Evolutionary conservation across 495 filamentous ascomycete genomes (phyloP).

Genomic region (Penicillium chermesinum): DNA sequence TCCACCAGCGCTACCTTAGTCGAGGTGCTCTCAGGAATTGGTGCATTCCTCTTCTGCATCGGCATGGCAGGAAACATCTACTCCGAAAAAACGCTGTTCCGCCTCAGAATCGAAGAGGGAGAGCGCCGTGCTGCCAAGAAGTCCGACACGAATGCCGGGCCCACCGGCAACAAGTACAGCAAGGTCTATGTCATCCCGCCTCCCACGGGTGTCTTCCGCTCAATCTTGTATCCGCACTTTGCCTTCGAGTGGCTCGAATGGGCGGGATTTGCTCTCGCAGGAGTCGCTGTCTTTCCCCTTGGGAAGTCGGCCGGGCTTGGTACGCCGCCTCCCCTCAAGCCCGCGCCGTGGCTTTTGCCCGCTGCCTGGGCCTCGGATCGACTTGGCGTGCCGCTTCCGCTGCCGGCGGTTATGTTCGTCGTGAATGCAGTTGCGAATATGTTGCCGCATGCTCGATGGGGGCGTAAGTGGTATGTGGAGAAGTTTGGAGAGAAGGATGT

Average conservation of each 20-base stretch:
- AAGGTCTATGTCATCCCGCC: conserved; percentile 93
- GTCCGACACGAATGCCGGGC: conserved; percentile 26
- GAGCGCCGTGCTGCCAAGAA: conserved; percentile 40
- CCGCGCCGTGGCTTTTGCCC: conserved; percentile 50
- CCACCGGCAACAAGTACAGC: conserved; percentile 36
- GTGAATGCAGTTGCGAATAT: conserved; percentile 85
- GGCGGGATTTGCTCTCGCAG: conserved; percentile 77
- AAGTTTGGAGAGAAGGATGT: conserved; percentile 80
- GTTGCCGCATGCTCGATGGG: conserved; percentile 80
- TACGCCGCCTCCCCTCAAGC: conserved; percentile 17
- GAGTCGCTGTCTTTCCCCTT: conserved; percentile 25
- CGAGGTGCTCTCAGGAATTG: conserved; percentile 24
- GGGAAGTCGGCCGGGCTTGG: conserved; percentile 2
- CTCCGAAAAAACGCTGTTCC: conserved; percentile 56
- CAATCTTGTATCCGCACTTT: conserved; percentile 87
- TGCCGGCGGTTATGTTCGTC: conserved; percentile 74
- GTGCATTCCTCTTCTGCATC: conserved; percentile 56
- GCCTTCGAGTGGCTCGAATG: conserved; percentile 95
- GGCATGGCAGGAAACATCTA: conserved; percentile 79
- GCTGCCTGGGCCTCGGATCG: conserved; percentile 42
- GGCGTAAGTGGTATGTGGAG: conserved; percentile 80
- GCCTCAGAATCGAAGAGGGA: conserved; percentile 53
- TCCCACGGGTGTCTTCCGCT: conserved; percentile 71
- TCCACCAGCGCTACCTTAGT: not conserved
- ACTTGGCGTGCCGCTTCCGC: conserved; percentile 28